A percentile compares a stretch with the other conserved stretches of the same genome.
These are phyloP conservation scores for Ganoderma leucocontextum DNA, from an alignment of 1,284 basidiomycete genomes.

Conservation along the genomic window DNA sequence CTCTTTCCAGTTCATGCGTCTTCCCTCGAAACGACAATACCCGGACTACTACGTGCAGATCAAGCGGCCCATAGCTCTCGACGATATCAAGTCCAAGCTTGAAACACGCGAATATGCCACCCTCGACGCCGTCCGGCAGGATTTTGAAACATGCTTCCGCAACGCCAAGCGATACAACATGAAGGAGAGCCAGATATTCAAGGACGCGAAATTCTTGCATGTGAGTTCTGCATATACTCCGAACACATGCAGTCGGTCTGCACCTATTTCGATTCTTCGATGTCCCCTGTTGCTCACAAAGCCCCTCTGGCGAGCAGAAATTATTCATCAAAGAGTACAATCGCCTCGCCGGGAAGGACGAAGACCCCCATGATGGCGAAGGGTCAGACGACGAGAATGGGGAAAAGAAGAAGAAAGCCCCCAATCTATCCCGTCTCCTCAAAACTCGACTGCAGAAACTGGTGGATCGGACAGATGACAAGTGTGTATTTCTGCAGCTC, in stretches of 20 bases:
- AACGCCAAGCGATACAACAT: conserved; percentile 94
- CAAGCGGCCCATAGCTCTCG: conserved; percentile 81
- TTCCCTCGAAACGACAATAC: conserved; percentile 82
- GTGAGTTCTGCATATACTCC: conserved; percentile 45
- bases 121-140: conserved; percentile 77
- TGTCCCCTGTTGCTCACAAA: neutral
- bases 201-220: conserved; percentile 78
- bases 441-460: conserved; percentile 75
- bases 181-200: conserved; percentile 86
- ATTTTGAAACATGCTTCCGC: conserved; percentile 87
- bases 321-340: conserved; percentile 68
- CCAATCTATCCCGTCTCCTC: conserved; percentile 67
- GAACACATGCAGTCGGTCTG: neutral
- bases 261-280: neutral
- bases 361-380: conserved; percentile 43
- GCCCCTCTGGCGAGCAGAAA: conserved; percentile 56
- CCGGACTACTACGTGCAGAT: conserved; percentile 92
- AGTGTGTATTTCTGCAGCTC: conserved; percentile 49
- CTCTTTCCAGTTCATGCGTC: conserved; percentile 76
- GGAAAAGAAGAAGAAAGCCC: conserved; percentile 58
- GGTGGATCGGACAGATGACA: conserved; percentile 70
- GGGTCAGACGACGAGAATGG: conserved; percentile 45
- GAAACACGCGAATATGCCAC: conserved; percentile 70
- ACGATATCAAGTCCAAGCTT: conserved; percentile 86
- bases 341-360: conserved; percentile 53